Base-by-base conservation (phyloP, 352 stramenopile species). In the Pythium pyrilobum region DNA sequence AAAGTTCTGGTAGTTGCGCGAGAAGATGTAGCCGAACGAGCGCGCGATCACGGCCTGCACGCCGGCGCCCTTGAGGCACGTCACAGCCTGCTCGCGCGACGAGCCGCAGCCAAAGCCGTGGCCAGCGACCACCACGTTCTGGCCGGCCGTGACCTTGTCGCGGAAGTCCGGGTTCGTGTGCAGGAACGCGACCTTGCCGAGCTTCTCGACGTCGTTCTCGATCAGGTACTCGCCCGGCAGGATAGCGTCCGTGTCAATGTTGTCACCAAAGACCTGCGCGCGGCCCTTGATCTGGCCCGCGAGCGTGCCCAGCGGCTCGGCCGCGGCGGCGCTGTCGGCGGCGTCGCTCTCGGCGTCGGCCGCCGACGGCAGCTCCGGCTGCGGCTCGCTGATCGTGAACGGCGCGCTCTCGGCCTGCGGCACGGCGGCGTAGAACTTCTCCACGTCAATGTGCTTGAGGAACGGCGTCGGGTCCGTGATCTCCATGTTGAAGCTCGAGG, bases 171-270 rank as follows among this genome's bases (percentile, higher is more conserved):
- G 83, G 71, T 92, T 89, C 41, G 79, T 90, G 67, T 94, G 74
- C 51, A 90, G 33, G 56, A 94, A 94, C 8, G 83, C 79, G 1
- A 92, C 81, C 63, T 92, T 90, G 43, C 81, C 83, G 9, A 93
- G 70, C 43, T 79, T 78, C 46, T 90, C 81, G 53, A 93, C 78
- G 66, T 93, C 83, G 63, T 92, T 93, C 59, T 93, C 83, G 27
- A 76, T 87, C 60, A 93, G 39, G 45, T 74, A 92, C 58, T 93
- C 79, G 23, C 79, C 83, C 1, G 84, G 80, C 23, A 94, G 62
- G 62, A 94, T 92, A n/a, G 81, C 84, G 51, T 94, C 84, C 46
- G 84, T 94, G 65, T 94, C 82, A 27, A 94, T 92, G 59, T 94
- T 94, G 71, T 94, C 84, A n/a, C 79, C 81, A 62, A 92, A 94